phyloP scores from a whole-genome alignment of 129 eudicot genomes.

The Chrysanthemum makinoi region DNA sequence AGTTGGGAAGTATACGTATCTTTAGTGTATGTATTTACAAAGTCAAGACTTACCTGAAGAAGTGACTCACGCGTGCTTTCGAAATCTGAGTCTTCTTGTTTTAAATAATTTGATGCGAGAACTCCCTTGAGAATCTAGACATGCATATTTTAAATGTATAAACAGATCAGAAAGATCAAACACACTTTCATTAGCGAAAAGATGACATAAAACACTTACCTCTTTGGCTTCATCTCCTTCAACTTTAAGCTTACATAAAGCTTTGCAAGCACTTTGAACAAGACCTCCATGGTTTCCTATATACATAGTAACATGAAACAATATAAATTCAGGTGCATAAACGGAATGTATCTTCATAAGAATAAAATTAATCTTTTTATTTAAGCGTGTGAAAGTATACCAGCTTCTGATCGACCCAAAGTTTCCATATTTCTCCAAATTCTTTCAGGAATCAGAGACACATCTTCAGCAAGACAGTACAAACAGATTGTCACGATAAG shows the following conservation, averaged over 20 bases:
- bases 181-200: background rate
- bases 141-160: slow-evolving; percentile 20
- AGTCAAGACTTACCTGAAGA: slow-evolving; percentile 56
- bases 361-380: background rate
- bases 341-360: no score
- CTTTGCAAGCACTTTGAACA: slow-evolving; percentile 63
- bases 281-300: slow-evolving; percentile 55
- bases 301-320: background rate
- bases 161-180: background rate
- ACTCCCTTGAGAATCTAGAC: slow-evolving; percentile 60
- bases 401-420: slow-evolving; percentile 57
- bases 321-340: no score
- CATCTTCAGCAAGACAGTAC: slow-evolving; percentile 81
- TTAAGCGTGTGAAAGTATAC: slow-evolving; percentile 34
- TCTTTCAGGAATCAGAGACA: slow-evolving; percentile 62
- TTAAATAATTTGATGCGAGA: slow-evolving; percentile 50
- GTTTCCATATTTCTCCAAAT: slow-evolving; percentile 80
- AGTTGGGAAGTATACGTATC: no score
- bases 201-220: slow-evolving; percentile 34
- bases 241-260: slow-evolving; percentile 59
- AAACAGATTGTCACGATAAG: slow-evolving; percentile 72
- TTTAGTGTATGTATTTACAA: no score
- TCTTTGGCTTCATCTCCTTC: slow-evolving; percentile 81
- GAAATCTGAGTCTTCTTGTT: slow-evolving; percentile 58
- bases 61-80: slow-evolving; percentile 78